phyloP scores from a whole-genome alignment of 305 asterid genomes.

The Solanum chacoense region DNA sequence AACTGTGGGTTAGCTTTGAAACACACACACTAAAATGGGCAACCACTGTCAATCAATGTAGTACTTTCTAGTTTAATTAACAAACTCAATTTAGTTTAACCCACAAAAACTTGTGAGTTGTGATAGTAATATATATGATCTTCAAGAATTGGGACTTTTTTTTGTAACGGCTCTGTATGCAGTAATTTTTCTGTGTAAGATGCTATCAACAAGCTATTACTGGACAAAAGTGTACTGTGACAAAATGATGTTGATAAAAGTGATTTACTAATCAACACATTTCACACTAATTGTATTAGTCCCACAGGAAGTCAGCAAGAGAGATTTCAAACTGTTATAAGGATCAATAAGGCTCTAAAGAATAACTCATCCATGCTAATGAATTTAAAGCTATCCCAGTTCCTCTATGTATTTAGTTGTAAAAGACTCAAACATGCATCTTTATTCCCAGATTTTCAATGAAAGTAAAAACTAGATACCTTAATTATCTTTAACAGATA shows the following conservation, averaged over 20 bases:
- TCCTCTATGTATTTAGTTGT: not conserved
- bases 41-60: not conserved
- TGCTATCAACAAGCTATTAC: not conserved
- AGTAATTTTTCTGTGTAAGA: not conserved
- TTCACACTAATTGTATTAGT: not conserved
- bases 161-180: not conserved
- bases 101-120: not conserved
- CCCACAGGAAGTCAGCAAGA: not conserved
- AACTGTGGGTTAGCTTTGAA: conserved; percentile 2
- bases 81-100: not conserved
- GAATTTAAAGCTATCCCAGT: not conserved
- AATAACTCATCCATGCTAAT: not conserved
- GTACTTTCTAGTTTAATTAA: not conserved
- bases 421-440: not conserved
- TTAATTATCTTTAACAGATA: not conserved
- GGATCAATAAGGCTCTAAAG: not conserved
- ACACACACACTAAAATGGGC: not conserved
- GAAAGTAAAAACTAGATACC: not conserved
- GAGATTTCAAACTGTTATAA: not conserved
- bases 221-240: not conserved
- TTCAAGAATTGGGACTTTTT: not conserved
- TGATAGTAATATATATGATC: not conserved
- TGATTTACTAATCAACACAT: not conserved
- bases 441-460: not conserved
- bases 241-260: not conserved